Base-by-base conservation (phyloP, 345 rosid species). In the Eucalyptus regnans region DNA sequence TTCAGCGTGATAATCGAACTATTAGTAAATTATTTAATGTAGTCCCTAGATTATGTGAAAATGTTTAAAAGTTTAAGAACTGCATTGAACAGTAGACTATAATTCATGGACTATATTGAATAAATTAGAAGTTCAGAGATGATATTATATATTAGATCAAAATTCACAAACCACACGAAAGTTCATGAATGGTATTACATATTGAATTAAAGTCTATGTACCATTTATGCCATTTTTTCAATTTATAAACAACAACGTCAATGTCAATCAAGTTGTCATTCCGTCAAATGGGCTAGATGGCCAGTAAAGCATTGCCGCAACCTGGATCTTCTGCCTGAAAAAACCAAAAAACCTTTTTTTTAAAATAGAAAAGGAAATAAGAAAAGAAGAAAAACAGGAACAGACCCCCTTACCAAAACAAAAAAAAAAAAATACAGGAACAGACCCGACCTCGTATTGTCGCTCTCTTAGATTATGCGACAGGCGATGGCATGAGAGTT, bases 91-190 rank as follows among this genome's bases (percentile, higher is more conserved):
- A 1, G 3, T 60, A 15, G 2, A 15, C 10, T n/a, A 7, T 13
- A 64, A 29, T 14, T 64, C 1, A n/a, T 0, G 5, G 1, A 7
- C 1, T 2, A 4, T n/a, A 64, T 64, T n/a, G 3, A n/a, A n/a
- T 31, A 64, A 3, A 64, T 64, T 64, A 64, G n/a, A 64, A 4
- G 2, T n/a, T n/a, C 0, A 8, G 0, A 64, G 0, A 2, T n/a
- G 1, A 64, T 1, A 4, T 8, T n/a, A 3, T 3, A 64, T 31
- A 7, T 64, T n/a, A 64, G 1, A 64, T 16, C 9, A 64, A 64
- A n/a, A 16, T 15, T 64, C 11, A 14, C 3, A 0, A 4, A n/a
- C 11, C 41, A 14, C 5, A 7, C n/a, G 8, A 64, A 64, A 14
- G 20, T n/a, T n/a, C 20, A 64, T 0, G 37, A 1, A n/a, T 16